Conservation (phyloP, 352 stramenopile genomes). For the Globisporangium viniferum region DNA sequence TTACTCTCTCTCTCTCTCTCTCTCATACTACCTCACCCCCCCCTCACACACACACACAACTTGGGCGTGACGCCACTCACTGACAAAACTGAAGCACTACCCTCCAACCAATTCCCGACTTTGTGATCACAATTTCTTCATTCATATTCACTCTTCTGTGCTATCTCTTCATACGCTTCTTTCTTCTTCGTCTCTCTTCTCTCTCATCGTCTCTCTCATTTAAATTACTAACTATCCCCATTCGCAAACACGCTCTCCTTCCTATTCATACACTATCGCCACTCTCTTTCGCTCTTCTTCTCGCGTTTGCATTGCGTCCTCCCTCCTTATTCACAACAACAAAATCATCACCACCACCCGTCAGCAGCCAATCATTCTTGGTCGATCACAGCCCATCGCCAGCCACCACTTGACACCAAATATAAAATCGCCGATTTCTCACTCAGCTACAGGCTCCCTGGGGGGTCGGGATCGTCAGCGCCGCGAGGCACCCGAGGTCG, state of each 20-base stretch:
- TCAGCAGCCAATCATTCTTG: background rate
- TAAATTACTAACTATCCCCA: constrained; percentile 8
- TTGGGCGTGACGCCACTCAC: background rate
- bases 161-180: background rate
- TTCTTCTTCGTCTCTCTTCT: background rate
- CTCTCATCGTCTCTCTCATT: background rate
- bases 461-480: constrained; percentile 14
- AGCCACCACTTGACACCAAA: background rate
- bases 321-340: background rate
- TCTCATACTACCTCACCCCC: background rate
- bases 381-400: background rate
- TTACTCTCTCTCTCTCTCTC: background rate
- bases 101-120: background rate
- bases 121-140: background rate
- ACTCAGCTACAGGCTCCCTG: constrained; percentile 9
- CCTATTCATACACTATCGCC: constrained; percentile 3
- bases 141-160: background rate
- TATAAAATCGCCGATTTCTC: background rate
- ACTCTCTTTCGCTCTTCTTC: too few species aligned
- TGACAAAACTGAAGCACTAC: background rate
- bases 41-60: background rate
- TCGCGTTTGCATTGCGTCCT: background rate
- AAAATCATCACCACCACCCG: background rate
- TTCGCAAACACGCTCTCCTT: background rate
- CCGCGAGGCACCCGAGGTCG: constrained; percentile 2